Evolutionary conservation across 345 rosid genomes (phyloP), one percentile per base, ranked within the genome.

Genomic region (Trapa bicornis): DNA sequence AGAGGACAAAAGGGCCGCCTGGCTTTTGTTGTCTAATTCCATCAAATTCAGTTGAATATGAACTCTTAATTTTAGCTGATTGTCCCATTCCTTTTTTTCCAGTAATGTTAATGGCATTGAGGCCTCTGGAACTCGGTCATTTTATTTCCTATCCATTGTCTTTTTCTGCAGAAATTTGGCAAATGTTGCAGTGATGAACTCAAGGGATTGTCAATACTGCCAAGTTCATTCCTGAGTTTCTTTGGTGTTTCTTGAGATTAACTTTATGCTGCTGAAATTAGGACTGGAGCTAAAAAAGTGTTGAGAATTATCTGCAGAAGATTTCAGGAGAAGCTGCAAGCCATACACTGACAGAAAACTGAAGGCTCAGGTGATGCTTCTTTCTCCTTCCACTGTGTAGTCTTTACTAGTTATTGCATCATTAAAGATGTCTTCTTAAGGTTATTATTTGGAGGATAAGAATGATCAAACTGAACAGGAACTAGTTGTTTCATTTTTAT

Each of bases 361-460:
- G 60, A 54, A 54, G 60, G 60, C 60, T 54, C 32, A 54, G 60
- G 60, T 54, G 60, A 54, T 54, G 8, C 6, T 22, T 54, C 60
- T 54, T 54, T 6, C 17, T 54, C 33, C 60, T n/a, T n/a, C 33
- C 8, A 54, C 60, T 54, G 33, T 54, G 16, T 48, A 6, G 52
- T 17, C 57, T 52, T 22, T 16, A 52, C 57, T 52, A 52, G 57
- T 16, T 15, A 52, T 15, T 52, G 2, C 22, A 15, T 15, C 22
- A 52, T 16, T 3, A 1, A 2, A 1, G 29, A 52, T 6, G 33
- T 1, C 33, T 54, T 54, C 33, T 54, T 54, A n/a, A 54, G 60
- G 3, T 50, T 16, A 50, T 15, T n/a, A 13, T 22, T 50, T 50
- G 54, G 22, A 17, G 56, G 22, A 50, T 50, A 15, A 54, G 35